Evolutionary conservation across 208 protist species (phyloP), one percentile per base, ranked within the genome.

Genomic region (Crithidia bombi): DNA sequence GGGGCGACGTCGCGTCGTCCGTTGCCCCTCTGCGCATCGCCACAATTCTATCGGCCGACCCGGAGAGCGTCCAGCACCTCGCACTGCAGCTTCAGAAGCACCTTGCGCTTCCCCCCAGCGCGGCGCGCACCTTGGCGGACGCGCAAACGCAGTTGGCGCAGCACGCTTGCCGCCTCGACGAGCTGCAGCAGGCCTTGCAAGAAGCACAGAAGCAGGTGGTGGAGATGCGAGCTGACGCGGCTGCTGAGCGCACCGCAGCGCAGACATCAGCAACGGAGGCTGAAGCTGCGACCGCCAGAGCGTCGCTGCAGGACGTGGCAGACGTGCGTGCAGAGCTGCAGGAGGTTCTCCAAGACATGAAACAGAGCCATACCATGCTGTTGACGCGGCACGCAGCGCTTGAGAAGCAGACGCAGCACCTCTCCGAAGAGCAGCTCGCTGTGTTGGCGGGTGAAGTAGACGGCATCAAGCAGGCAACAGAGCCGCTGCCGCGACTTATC

Each of bases 71-170:
- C 7, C 69, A 64, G 30, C 69, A 49, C 21, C 61, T 75, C n/a
- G 49, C 69, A 0, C 26, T 35, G 35, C 51, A 43, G 33, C 69
- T 75, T 38, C 69, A 39, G 38, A 54, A 67, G 0, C 52, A 57
- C 35, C 52, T 75, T 11, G 19, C 23, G 5, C 5, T 57, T 9
- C 30, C 69, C 9, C 26, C 32, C 1, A 46, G 38, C 6, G 19
- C 9, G 17, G 39, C 61, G 5, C 32, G 19, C 15, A 58, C 61
- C 12, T 23, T 75, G 19, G 15, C n/a, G 21, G 69, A 62, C 15
- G 10, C 57, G 61, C 50, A 43, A 44, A 25, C 35, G 19, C 59
- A 59, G 25, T 1, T 64, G 25, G 57, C n/a, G 33, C 35, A 25
- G 47, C 69, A 57, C 12, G 51, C 39, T 5, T 23, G 30, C 1